Percentiles rank a stretch among this genome's conserved stretches.
Conservation (phyloP, 1,139 yeast genomes). For the Candida tetrigidarum region DNA sequence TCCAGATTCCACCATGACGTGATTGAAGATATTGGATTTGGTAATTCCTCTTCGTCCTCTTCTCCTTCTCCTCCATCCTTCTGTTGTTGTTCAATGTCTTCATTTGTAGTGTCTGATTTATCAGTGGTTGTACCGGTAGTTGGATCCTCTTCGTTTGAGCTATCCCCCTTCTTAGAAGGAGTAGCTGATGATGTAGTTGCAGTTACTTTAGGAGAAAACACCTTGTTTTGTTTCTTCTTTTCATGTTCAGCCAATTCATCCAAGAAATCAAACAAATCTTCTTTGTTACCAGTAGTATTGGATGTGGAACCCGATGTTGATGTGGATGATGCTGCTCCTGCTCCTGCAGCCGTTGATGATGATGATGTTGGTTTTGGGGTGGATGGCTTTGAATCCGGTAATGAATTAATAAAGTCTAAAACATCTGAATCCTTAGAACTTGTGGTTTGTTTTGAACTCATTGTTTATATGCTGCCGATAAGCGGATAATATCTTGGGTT, state of each 20-base stretch:
- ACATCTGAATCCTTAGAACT: conserved; percentile 62
- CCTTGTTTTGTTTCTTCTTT: conserved; percentile 22
- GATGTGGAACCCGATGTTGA: too few relatives aligned
- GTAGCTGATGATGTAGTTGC: background rate
- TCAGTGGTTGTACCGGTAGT: conserved; percentile 18
- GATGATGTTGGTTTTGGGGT: conserved; percentile 33
- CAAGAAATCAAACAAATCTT: conserved; percentile 83
- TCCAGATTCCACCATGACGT: conserved; percentile 83
- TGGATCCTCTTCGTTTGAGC: conserved; percentile 10
- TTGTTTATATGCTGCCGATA: too few relatives aligned
- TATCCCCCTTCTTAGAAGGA: conserved; percentile 4
- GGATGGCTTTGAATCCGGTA: conserved; percentile 66
- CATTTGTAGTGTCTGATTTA: conserved; percentile 16
- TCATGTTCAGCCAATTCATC: conserved; percentile 73
- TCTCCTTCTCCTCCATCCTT: conserved; percentile 6
- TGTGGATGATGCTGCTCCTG: conserved; percentile 48
- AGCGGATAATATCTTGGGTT: too few relatives aligned
- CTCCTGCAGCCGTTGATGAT: conserved; percentile 15
- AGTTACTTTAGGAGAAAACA: conserved; percentile 7
- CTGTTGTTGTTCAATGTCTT: conserved; percentile 14
- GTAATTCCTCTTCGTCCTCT: conserved; percentile 15
- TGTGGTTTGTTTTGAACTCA: conserved; percentile 10
- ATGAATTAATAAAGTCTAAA: conserved; percentile 83
- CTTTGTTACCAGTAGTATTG: conserved; percentile 22
- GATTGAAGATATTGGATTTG: conserved; percentile 70